Evolutionary conservation across 805 yeast species (phyloP).

Genomic region (Isabelozyma heimii): DNA sequence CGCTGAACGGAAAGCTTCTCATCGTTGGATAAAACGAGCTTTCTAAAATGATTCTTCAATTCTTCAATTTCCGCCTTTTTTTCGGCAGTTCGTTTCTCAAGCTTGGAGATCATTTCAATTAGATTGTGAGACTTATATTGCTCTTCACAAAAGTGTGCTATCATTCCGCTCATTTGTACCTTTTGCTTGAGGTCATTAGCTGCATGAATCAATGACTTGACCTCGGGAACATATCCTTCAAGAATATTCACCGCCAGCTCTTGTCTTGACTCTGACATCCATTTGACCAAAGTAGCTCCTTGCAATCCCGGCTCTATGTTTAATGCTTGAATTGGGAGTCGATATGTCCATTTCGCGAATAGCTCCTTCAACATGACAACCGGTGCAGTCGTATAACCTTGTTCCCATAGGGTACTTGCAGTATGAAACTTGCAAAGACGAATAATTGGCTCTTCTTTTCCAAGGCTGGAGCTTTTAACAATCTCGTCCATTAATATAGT

Average conservation of each 20-base stretch:
- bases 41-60: slow-evolving; percentile 43
- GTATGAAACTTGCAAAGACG: slow-evolving; percentile 41
- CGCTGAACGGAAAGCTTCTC: slow-evolving; percentile 54
- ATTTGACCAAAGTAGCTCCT: slow-evolving; percentile 51
- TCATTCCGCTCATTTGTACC: slow-evolving; percentile 51
- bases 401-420: slow-evolving; percentile 66
- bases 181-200: slow-evolving; percentile 17
- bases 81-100: slow-evolving; percentile 36
- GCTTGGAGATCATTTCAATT: slow-evolving; percentile 42
- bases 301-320: slow-evolving; percentile 20
- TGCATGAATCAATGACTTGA: slow-evolving; percentile 17
- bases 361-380: slow-evolving; percentile 48
- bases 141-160: slow-evolving; percentile 73
- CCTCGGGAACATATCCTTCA: slow-evolving; percentile 52
- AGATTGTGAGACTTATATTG: slow-evolving; percentile 50
- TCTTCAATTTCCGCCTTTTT: slow-evolving; percentile 50
- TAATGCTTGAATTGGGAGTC: slow-evolving; percentile 12
- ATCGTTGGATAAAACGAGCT: slow-evolving; percentile 34
- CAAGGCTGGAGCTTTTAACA: slow-evolving; percentile 12
- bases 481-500: slow-evolving; percentile 44
- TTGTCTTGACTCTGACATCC: slow-evolving; percentile 71
- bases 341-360: slow-evolving; percentile 6
- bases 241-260: slow-evolving; percentile 62
- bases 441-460: slow-evolving; percentile 6
- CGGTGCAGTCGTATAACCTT: slow-evolving; percentile 55